Percentiles rank a stretch among this genome's conserved stretches.
Conservation (phyloP, 2,329 filamentous ascomycete species). For the Aspergillus sp. region DNA sequence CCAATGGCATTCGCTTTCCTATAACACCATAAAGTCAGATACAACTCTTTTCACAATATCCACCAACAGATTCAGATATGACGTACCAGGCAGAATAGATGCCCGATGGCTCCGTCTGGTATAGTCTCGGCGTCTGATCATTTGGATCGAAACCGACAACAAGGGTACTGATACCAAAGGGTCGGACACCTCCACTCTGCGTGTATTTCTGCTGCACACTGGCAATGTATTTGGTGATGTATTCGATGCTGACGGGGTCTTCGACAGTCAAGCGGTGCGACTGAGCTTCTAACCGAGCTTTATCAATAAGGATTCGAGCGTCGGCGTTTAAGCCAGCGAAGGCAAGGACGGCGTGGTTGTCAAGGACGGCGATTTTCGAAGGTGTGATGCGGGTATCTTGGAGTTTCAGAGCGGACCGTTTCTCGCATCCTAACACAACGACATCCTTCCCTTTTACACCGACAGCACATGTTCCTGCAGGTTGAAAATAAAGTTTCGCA, state of each 20-base stretch:
- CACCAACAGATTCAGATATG: background rate
- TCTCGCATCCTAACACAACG: constrained; percentile 96
- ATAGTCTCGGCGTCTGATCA: constrained; percentile 82
- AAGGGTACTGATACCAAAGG: constrained; percentile 97
- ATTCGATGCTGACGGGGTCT: constrained; percentile 96
- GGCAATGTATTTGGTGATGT: constrained; percentile 98
- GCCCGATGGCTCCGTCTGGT: constrained; percentile 98
- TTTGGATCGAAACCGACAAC: constrained; percentile 98
- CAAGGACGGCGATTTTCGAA: constrained; percentile 95
- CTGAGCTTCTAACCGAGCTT: constrained; percentile 94
- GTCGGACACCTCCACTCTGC: constrained; percentile 94
- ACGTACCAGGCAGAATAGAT: constrained; percentile 97
- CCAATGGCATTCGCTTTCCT: constrained; percentile 99
- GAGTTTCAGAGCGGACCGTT: constrained; percentile 98
- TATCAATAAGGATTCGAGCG: constrained; percentile 96
- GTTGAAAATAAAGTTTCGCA: constrained; percentile 12
- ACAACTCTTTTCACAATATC: background rate
- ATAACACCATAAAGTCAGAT: constrained; percentile 17
- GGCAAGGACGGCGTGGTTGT: constrained; percentile 93
- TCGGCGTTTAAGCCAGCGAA: constrained; percentile 98
- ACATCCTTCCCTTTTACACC: constrained; percentile 94
- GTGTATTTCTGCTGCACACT: constrained; percentile 99
- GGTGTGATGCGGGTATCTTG: constrained; percentile 99
- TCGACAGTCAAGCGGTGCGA: constrained; percentile 96
- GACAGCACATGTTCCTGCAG: constrained; percentile 87